phyloP scores from a whole-genome alignment of 2,329 filamentous ascomycete genomes.

The Dactylonectria estremocensis region DNA sequence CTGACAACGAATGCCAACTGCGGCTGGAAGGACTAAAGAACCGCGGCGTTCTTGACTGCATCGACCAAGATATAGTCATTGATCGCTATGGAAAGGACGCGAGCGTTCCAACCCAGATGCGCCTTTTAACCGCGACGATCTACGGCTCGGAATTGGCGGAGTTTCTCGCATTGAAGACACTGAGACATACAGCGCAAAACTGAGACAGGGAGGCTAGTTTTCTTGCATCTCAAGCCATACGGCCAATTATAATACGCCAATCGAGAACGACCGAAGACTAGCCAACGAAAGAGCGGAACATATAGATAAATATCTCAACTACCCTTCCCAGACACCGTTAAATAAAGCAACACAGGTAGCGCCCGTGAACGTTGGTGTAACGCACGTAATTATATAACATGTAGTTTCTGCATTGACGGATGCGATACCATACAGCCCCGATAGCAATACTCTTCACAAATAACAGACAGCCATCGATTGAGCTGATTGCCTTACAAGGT shows the following conservation, averaged over 20 bases:
- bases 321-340: too few species aligned
- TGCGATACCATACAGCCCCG: too few species aligned
- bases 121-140: constrained; percentile 58
- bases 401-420: too few species aligned
- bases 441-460: too few species aligned
- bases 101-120: constrained; percentile 59
- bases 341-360: too few species aligned
- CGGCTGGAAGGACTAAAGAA: constrained; percentile 43
- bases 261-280: too few species aligned
- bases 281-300: too few species aligned
- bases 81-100: constrained; percentile 55
- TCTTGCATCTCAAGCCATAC: not conserved
- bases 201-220: not conserved
- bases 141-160: constrained; percentile 1
- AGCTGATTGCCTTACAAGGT: not conserved
- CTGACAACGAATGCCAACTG: constrained; percentile 52
- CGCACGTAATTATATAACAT: too few species aligned
- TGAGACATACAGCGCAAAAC: not conserved
- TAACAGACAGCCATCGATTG: not conserved
- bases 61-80: constrained; percentile 50
- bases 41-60: constrained; percentile 43
- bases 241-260: too few species aligned
- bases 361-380: too few species aligned
- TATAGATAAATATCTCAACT: too few species aligned
- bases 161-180: not conserved